A percentile compares a stretch with the other conserved stretches of the same genome.
These are phyloP conservation scores for Pseudonectria buxi DNA, from an alignment of 2,329 filamentous ascomycete genomes.

Conservation along the genomic window DNA sequence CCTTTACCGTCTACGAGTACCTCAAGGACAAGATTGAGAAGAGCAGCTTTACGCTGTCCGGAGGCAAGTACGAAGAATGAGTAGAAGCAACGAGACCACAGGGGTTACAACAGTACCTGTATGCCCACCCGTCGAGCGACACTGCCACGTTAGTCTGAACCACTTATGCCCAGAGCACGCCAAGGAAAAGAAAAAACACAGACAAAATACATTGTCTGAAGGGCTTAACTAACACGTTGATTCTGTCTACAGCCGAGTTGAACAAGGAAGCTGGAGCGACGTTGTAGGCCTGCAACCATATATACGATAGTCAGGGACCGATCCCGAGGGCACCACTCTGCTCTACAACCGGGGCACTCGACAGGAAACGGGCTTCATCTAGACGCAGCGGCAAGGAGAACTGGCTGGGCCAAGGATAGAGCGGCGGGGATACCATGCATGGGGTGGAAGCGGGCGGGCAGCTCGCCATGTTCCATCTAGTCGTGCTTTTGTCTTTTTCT, in stretches of 20 bases:
- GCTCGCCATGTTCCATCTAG: constrained; percentile 3
- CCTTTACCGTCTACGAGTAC: constrained; percentile 71
- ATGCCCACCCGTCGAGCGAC: too few relatives aligned
- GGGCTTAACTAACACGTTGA: too few relatives aligned
- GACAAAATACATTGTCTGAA: too few relatives aligned
- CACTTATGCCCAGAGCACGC: background rate
- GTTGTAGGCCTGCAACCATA: too few relatives aligned
- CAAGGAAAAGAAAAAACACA: too few relatives aligned
- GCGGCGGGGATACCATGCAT: constrained; percentile 19
- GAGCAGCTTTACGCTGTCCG: constrained; percentile 53
- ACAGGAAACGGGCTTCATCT: too few relatives aligned
- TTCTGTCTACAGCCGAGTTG: too few relatives aligned
- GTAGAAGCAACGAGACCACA: constrained; percentile 1
- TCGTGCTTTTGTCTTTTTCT: constrained; percentile 12
- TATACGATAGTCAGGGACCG: too few relatives aligned
- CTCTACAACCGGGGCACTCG: too few relatives aligned
- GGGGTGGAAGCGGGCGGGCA: constrained; percentile 3
- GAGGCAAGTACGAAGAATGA: constrained; percentile 62
- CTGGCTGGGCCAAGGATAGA: constrained; percentile 12
- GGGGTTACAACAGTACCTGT: too few relatives aligned
- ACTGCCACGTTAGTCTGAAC: background rate
- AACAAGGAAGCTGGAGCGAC: too few relatives aligned
- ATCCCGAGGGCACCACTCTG: too few relatives aligned
- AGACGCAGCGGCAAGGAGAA: constrained; percentile 4
- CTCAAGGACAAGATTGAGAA: constrained; percentile 66